Percentiles rank a stretch among this genome's conserved stretches.
phyloP scores from a whole-genome alignment of 257 asterid genomes.

The Verbena officinalis region DNA sequence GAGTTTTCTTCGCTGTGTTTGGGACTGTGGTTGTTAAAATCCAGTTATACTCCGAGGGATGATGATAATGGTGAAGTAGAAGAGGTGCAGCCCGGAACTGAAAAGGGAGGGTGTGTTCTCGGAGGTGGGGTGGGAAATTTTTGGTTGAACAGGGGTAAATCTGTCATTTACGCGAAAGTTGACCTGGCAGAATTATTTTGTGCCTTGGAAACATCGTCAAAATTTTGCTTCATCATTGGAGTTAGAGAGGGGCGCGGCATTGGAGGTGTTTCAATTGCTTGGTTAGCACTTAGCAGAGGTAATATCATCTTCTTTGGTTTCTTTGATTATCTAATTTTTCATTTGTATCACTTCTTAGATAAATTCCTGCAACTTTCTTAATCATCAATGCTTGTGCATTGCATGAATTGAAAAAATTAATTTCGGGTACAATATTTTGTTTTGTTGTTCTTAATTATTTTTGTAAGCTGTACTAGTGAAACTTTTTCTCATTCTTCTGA shows the following conservation, averaged over 20 bases:
- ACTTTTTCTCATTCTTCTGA: too few relatives aligned
- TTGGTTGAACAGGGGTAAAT: conserved; percentile 28
- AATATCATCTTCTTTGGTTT: neutral
- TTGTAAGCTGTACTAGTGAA: too few relatives aligned
- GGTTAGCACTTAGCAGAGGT: neutral
- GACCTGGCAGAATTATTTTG: conserved; percentile 34
- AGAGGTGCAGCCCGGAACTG: neutral
- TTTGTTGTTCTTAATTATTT: neutral
- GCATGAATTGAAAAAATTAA: neutral
- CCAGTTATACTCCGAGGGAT: neutral
- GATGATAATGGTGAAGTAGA: conserved; percentile 21
- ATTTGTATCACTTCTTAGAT: neutral
- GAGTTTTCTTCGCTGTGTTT: neutral
- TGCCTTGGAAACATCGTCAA: conserved; percentile 27
- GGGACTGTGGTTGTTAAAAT: neutral
- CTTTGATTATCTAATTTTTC: neutral
- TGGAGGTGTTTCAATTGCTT: conserved; percentile 14
- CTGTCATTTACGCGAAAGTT: conserved; percentile 24
- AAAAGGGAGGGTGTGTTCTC: too few relatives aligned
- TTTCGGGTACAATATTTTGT: neutral
- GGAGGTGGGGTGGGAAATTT: too few relatives aligned
- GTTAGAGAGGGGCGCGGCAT: conserved; percentile 19
- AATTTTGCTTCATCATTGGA: conserved; percentile 24
- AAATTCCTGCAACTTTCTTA: neutral
- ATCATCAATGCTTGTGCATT: conserved; percentile 4